Conservation (phyloP, 2,329 filamentous ascomycete genomes). For the Aureobasidium sp. region DNA sequence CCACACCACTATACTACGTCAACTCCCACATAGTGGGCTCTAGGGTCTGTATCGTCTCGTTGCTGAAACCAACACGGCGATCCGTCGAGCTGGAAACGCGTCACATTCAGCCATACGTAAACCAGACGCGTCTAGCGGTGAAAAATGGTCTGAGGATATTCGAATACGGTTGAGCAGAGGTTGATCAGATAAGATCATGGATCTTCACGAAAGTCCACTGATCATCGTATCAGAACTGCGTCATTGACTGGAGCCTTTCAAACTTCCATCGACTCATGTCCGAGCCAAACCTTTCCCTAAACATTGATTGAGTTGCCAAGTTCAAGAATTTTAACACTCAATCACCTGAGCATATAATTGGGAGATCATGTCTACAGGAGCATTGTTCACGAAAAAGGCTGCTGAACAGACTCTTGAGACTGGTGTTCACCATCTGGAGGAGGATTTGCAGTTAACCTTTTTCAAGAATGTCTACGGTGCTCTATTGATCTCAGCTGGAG, state of each 20-base stretch:
- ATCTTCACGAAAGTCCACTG: background rate
- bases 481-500: constrained; percentile 22
- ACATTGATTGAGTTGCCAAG: background rate
- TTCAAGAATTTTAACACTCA: background rate
- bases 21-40: background rate
- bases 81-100: background rate
- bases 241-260: background rate
- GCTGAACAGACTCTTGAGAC: constrained; percentile 20
- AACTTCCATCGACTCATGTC: background rate
- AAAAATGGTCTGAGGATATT: background rate
- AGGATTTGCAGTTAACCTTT: constrained; percentile 20
- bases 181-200: background rate
- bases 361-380: constrained; percentile 16
- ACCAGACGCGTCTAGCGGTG: background rate
- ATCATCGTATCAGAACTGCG: background rate
- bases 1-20: no score
- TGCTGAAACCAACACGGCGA: background rate
- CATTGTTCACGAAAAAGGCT: constrained; percentile 20
- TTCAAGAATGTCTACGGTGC: constrained; percentile 26
- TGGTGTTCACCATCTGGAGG: constrained; percentile 23
- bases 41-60: background rate
- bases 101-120: background rate
- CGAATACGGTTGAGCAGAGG: background rate
- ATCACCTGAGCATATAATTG: background rate
- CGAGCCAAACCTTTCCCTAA: background rate